phyloP scores from a whole-genome alignment of 108 stramenopile species.

The Halocafeteria seosinensis region DNA sequence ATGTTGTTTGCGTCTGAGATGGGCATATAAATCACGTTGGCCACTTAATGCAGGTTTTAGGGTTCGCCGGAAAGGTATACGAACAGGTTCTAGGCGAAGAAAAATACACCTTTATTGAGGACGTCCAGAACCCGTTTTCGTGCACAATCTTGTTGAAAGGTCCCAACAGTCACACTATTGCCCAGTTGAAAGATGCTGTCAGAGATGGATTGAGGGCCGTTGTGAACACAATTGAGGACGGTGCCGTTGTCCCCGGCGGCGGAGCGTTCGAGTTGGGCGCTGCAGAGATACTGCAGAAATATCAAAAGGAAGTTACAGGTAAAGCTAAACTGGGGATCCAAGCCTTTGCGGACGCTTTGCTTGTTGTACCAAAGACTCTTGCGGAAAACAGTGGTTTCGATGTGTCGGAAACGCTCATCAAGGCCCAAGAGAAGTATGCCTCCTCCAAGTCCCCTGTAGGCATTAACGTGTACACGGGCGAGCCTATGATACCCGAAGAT shows the following conservation, averaged over 20 bases:
- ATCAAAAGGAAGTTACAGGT: slow-evolving; percentile 52
- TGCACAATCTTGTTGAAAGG: slow-evolving; percentile 89
- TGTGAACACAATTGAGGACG: slow-evolving; percentile 86
- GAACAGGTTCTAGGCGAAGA: slow-evolving; percentile 90
- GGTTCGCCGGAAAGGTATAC: slow-evolving; percentile 75
- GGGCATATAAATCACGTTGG: too few species aligned
- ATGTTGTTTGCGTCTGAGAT: too few species aligned
- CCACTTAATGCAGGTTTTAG: too few species aligned
- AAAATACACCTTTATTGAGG: slow-evolving; percentile 97
- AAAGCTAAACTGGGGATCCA: slow-evolving; percentile 79
- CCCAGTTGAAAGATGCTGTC: slow-evolving; percentile 90
- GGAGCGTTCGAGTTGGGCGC: slow-evolving; percentile 92
- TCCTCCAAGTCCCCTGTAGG: slow-evolving; percentile 55
- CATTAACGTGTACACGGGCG: slow-evolving; percentile 70
- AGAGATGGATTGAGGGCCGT: slow-evolving; percentile 89
- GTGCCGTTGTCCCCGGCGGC: slow-evolving; percentile 77
- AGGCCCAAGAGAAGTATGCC: slow-evolving; percentile 60
- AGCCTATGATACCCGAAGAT: slow-evolving; percentile 72
- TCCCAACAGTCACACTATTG: slow-evolving; percentile 86
- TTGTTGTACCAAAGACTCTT: slow-evolving; percentile 86
- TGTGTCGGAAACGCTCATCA: slow-evolving; percentile 72
- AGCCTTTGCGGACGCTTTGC: slow-evolving; percentile 84
- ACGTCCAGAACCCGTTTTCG: slow-evolving; percentile 64
- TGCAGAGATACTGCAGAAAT: slow-evolving; percentile 42
- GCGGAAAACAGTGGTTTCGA: slow-evolving; percentile 92